These are phyloP conservation scores for Sphaceloma murrayae DNA, from an alignment of 2,329 filamentous ascomycete genomes.

Conservation along the genomic window DNA sequence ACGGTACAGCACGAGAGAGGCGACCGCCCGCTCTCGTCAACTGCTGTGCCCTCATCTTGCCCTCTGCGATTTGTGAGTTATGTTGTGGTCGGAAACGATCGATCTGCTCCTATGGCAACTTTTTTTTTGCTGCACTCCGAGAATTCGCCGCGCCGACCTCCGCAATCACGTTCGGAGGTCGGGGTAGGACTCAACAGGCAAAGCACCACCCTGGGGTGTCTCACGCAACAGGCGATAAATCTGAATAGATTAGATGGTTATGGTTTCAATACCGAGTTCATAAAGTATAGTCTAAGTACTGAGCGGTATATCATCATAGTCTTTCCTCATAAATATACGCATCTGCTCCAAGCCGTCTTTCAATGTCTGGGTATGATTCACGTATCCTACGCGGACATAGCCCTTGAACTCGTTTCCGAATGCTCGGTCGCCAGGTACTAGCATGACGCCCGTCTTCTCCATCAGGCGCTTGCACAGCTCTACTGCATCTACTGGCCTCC, in stretches of 20 bases:
- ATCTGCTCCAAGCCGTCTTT: conserved; percentile 52
- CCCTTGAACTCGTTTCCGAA: conserved; percentile 69
- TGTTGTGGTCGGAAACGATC: too few relatives aligned
- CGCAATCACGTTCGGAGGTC: too few relatives aligned
- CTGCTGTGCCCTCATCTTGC: conserved; percentile 14
- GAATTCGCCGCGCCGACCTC: too few relatives aligned
- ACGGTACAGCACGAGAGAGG: conserved; percentile 1
- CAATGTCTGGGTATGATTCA: conserved; percentile 60
- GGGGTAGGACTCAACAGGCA: too few relatives aligned
- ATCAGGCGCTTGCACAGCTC: conserved; percentile 60
- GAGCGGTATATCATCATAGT: conserved; percentile 43
- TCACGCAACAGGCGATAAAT: too few relatives aligned
- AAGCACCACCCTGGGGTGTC: too few relatives aligned
- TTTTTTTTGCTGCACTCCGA: too few relatives aligned
- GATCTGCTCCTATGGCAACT: too few relatives aligned
- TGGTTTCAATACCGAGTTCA: too few relatives aligned
- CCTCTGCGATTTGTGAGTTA: too few relatives aligned
- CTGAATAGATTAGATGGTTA: too few relatives aligned
- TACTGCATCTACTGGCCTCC: conserved; percentile 62
- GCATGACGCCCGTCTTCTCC: conserved; percentile 59
- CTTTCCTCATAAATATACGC: conserved; percentile 46
- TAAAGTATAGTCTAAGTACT: too few relatives aligned
- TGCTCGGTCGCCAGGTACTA: conserved; percentile 62
- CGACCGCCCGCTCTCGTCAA: conserved; percentile 3
- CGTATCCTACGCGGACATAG: conserved; percentile 69